phyloP scores from a whole-genome alignment of 2,329 filamentous ascomycete genomes.

The Botrytis fragariae region DNA sequence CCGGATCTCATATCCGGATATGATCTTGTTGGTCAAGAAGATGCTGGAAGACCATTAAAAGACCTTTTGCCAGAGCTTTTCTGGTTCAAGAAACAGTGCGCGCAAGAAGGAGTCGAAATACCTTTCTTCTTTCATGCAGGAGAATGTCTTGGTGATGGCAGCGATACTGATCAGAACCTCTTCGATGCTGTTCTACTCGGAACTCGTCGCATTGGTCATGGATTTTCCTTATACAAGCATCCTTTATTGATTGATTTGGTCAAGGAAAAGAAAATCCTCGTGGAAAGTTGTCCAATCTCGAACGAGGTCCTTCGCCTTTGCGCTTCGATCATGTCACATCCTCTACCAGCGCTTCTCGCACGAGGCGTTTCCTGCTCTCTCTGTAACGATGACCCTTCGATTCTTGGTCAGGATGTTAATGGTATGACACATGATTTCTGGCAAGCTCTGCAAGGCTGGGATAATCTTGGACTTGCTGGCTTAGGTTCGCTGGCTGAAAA shows the following conservation, averaged over 20 bases:
- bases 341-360: constrained; percentile 78
- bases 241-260: constrained; percentile 85
- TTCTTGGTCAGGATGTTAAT: constrained; percentile 77
- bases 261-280: constrained; percentile 80
- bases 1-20: constrained; percentile 82
- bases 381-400: constrained; percentile 87
- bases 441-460: constrained; percentile 88
- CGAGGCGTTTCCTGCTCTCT: constrained; percentile 81
- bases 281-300: constrained; percentile 88
- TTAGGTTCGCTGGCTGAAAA: constrained; percentile 88
- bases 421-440: constrained; percentile 93
- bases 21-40: constrained; percentile 87
- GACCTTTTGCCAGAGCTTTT: constrained; percentile 82
- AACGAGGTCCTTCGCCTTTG: constrained; percentile 85
- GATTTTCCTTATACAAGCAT: constrained; percentile 86
- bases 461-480: constrained; percentile 85
- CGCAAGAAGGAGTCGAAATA: constrained; percentile 72
- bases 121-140: constrained; percentile 95
- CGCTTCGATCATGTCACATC: constrained; percentile 71
- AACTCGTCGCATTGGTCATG: constrained; percentile 85
- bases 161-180: constrained; percentile 73
- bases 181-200: constrained; percentile 87
- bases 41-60: constrained; percentile 69
- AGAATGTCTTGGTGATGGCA: constrained; percentile 79
- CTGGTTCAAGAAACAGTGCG: constrained; percentile 88